Base-by-base conservation (phyloP, 2,329 filamentous ascomycete species). In the Colletotrichum lindemuthianum region DNA sequence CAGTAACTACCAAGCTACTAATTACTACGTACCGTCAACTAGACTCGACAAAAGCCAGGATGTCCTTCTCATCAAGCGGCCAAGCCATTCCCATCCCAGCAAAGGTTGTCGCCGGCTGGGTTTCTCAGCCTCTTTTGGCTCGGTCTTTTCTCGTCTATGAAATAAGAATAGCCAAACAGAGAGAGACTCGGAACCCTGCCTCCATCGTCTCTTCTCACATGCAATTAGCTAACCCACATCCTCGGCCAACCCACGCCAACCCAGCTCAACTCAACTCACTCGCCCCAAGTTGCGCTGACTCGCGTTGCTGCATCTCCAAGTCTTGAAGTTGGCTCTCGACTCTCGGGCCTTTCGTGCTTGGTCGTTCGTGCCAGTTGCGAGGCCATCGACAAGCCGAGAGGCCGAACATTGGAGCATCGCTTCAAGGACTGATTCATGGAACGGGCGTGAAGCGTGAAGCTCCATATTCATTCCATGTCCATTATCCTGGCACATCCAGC, bases 161-260 rank as follows among this genome's bases (percentile, higher is more conserved):
- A 24, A 24, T 24, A 24, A 24, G 24, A 24, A 45, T 41, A 12
- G 52, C 37, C 32, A 15, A 48, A 15, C 37, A 33, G 12, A 13
- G 12, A 11, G 24, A 6, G 13, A 39, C 11, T 45, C 44, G 3
- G 11, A 32, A 13, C 15, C 15, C 16, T 9, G 52, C n/a, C 45
- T 43, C 32, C 40, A 53, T 33, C 15, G 12, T 37, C 55, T 37
- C 32, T 63, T 63, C 60, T 63, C 55, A 63, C 60, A 63, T 59
- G 60, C 55, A n/a, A 59, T 59, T 59, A 59, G 48, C 55, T 63
- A 59, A 63, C 32, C 55, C 12, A 48, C 55, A 59, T 54, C 55
- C 60, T 63, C 60, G 55, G 60, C 56, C 55, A 34, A 63, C 40
- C 24, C 24, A 4, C 24, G 24, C 24, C 4, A 24, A 24, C 24